These are phyloP conservation scores for Ceratocystis alfenasii DNA, from an alignment of 2,329 filamentous ascomycete genomes.

Conservation along the genomic window DNA sequence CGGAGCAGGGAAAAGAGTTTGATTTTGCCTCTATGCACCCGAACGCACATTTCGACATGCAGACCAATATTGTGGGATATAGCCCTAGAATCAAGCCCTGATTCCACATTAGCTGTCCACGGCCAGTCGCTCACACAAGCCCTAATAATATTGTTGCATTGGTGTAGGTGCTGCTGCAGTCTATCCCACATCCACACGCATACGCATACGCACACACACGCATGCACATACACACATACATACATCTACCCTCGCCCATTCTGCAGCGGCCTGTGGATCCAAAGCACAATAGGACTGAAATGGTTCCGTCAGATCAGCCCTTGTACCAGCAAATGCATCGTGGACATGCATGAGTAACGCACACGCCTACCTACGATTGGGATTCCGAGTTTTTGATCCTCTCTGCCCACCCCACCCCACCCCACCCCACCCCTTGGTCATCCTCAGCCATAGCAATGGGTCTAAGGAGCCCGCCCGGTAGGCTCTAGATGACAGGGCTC, in stretches of 20 bases:
- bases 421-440: background rate
- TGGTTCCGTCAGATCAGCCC: background rate
- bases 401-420: too few species aligned
- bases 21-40: background rate
- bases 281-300: background rate
- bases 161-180: background rate
- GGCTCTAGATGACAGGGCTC: background rate
- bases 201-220: too few species aligned
- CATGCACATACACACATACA: too few species aligned
- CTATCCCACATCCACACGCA: too few species aligned
- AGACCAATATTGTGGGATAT: constrained; percentile 1
- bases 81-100: constrained; percentile 8
- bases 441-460: constrained; percentile 5
- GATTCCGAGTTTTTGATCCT: background rate
- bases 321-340: background rate
- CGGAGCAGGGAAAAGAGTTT: background rate
- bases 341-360: background rate
- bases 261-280: background rate
- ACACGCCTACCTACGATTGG: background rate
- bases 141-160: background rate
- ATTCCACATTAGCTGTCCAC: background rate
- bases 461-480: background rate
- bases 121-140: background rate
- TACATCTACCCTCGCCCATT: background rate
- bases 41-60: background rate